Evolutionary conservation across 2,329 filamentous ascomycete species (phyloP).

Genomic region (Fusarium agapanthi): DNA sequence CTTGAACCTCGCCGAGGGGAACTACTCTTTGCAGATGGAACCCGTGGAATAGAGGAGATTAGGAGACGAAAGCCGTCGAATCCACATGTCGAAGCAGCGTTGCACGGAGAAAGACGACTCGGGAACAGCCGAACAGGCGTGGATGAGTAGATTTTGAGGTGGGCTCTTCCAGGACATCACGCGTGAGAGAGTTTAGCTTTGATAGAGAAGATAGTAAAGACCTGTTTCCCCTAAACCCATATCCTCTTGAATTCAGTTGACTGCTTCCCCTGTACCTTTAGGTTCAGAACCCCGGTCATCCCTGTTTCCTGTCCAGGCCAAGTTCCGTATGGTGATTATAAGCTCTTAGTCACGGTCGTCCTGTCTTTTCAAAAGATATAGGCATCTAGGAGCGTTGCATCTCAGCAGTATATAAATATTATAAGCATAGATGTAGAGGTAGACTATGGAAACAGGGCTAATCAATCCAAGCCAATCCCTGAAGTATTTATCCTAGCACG

Average conservation of each 20-base stretch:
- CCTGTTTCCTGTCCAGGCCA: fast-evolving
- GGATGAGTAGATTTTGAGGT: neutral
- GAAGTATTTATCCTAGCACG: too few species aligned
- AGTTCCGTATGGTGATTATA: fast-evolving
- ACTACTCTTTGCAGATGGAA: neutral
- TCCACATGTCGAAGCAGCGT: neutral
- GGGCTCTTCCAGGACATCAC: neutral
- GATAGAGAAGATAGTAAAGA: neutral
- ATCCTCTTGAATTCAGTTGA: too few species aligned
- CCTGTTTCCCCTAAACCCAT: neutral
- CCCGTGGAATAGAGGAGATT: neutral
- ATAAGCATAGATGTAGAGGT: too few species aligned
- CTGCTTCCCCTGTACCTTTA: neutral
- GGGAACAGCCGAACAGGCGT: neutral
- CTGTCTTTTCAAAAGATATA: neutral
- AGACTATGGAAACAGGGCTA: too few species aligned
- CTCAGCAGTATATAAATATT: too few species aligned
- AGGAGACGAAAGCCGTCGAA: fast-evolving
- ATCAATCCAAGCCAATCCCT: too few species aligned
- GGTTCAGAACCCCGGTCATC: fast-evolving
- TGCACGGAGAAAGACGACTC: neutral
- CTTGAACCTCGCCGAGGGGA: fast-evolving
- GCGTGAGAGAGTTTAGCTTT: too few species aligned
- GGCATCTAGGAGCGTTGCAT: too few species aligned
- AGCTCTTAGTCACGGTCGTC: neutral